Percentiles rank a stretch among this genome's conserved stretches.
Evolutionary conservation across 2,329 filamentous ascomycete genomes (phyloP).

Genomic region (Fusarium sp.): DNA sequence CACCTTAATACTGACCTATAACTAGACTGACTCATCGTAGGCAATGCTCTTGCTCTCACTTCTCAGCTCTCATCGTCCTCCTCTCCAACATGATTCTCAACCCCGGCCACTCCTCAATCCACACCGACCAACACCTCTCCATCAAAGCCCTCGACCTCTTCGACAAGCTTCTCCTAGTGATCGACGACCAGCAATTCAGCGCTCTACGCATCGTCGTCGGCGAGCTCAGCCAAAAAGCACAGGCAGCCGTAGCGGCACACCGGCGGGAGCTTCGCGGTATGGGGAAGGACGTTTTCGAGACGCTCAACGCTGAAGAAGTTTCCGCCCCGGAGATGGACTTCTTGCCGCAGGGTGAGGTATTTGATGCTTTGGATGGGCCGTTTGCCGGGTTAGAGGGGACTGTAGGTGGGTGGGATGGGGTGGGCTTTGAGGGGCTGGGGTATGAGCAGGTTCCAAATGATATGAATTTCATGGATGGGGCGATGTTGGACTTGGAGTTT

Average conservation of each 20-base stretch:
- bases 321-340: constrained; percentile 19
- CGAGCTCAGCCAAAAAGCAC: constrained; percentile 41
- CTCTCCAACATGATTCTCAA: constrained; percentile 51
- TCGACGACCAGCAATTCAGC: constrained; percentile 36
- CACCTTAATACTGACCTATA: rapidly evolving
- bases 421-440: constrained; percentile 16
- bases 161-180: constrained; percentile 42
- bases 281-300: constrained; percentile 16
- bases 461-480: constrained; percentile 7
- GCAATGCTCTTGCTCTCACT: constrained; percentile 50
- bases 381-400: constrained; percentile 30
- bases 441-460: constrained; percentile 15
- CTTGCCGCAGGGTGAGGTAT: constrained; percentile 5
- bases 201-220: constrained; percentile 27
- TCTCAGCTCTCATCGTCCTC: constrained; percentile 52
- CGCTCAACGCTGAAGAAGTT: constrained; percentile 6
- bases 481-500: constrained; percentile 12
- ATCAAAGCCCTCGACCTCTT: constrained; percentile 48
- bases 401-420: constrained; percentile 8
- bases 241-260: constrained; percentile 27
- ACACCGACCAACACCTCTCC: constrained; percentile 49
- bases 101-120: constrained; percentile 44
- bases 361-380: constrained; percentile 26
- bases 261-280: background rate
- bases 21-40: constrained; percentile 14